Evolutionary conservation across 805 yeast genomes (phyloP).

Genomic region (Cyberlindnera samutprakarnensis): DNA sequence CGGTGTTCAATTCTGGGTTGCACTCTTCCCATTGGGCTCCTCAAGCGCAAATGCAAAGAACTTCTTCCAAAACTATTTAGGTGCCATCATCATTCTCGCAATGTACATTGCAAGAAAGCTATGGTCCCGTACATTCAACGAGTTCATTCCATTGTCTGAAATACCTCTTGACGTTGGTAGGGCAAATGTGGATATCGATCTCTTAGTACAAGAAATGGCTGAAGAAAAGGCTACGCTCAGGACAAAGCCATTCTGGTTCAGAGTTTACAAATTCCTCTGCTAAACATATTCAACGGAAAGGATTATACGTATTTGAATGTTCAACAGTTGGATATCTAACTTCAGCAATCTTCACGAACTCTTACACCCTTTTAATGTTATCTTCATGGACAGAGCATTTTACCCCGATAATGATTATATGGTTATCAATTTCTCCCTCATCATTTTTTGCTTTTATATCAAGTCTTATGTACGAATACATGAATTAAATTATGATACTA

Average conservation of each 20-base stretch:
- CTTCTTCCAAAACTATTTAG: slow-evolving; percentile 35
- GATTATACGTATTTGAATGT: no score
- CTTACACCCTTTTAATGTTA: no score
- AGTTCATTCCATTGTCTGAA: slow-evolving; percentile 36
- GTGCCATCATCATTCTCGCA: slow-evolving; percentile 32
- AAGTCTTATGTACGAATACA: neutral
- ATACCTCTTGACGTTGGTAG: slow-evolving; percentile 62
- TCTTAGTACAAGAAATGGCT: slow-evolving; percentile 45
- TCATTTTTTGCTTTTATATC: neutral
- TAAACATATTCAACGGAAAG: no score
- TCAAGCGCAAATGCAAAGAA: slow-evolving; percentile 22
- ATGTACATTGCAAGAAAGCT: slow-evolving; percentile 35
- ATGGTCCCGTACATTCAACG: slow-evolving; percentile 34
- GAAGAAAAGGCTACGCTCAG: slow-evolving; percentile 48
- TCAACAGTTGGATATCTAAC: no score
- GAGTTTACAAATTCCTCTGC: slow-evolving; percentile 51
- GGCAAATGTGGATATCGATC: slow-evolving; percentile 50
- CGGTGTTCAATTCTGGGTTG: slow-evolving; percentile 41
- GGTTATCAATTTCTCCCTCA: no score
- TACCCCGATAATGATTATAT: no score
- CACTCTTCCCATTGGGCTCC: slow-evolving; percentile 36
- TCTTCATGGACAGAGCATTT: no score
- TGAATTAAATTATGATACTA: no score
- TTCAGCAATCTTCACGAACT: no score
- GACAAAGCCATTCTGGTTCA: slow-evolving; percentile 37